phyloP scores from a whole-genome alignment of 169 alveolate genomes.

The Eimeria sp. region DNA sequence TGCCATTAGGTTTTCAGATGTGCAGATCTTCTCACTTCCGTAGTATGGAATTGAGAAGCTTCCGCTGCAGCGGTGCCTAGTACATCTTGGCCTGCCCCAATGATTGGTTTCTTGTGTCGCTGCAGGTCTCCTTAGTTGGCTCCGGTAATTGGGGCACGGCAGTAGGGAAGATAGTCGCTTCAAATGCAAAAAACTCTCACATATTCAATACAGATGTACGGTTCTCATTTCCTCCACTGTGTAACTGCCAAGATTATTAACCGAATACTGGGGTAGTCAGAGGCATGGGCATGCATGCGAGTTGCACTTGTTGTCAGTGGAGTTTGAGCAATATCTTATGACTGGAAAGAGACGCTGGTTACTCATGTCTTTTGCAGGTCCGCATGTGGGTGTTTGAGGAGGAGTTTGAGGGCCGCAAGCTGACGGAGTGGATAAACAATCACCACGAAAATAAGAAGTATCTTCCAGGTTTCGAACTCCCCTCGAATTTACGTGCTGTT shows the following conservation, averaged over 20 bases:
- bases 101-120: not conserved
- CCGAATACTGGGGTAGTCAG: not conserved
- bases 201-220: constrained; percentile 81
- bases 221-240: not conserved
- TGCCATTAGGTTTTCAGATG: not conserved
- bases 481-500: constrained; percentile 92
- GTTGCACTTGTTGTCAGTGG: not conserved
- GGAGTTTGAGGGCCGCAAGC: constrained; percentile 90
- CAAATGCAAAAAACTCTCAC: constrained; percentile 81
- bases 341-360: not conserved
- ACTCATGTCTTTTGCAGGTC: no score
- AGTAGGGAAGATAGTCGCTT: constrained; percentile 89
- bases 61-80: not conserved
- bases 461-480: constrained; percentile 93
- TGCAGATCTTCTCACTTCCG: not conserved
- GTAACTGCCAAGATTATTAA: not conserved
- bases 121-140: constrained; percentile 91
- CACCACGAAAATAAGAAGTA: constrained; percentile 94
- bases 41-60: not conserved
- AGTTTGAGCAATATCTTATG: not conserved
- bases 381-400: constrained; percentile 95
- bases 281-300: not conserved
- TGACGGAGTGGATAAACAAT: constrained; percentile 93
- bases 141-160: constrained; percentile 96
- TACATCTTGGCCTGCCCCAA: not conserved